A percentile compares a stretch with the other conserved stretches of the same genome.
These are phyloP conservation scores for Saturnispora gosingensis DNA, from an alignment of 805 yeast species.

Conservation along the genomic window DNA sequence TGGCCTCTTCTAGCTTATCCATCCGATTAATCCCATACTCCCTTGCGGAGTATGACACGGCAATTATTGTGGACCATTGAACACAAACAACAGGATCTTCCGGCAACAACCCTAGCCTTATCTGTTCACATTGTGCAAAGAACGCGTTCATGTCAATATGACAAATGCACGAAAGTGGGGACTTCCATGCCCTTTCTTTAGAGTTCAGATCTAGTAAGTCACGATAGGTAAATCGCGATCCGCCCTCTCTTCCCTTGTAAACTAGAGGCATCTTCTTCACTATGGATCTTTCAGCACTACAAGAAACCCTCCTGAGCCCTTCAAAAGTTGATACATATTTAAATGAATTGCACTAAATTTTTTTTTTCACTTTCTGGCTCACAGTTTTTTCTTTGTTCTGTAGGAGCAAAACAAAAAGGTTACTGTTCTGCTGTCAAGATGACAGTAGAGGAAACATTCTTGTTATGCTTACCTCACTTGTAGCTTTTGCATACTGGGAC, in stretches of 20 bases:
- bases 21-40: conserved; percentile 72
- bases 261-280: background rate
- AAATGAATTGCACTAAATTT: background rate
- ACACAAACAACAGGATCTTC: conserved; percentile 87
- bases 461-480: background rate
- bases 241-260: background rate
- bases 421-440: background rate
- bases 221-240: conserved; percentile 38
- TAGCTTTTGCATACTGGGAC: background rate
- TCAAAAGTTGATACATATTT: background rate
- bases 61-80: conserved; percentile 87
- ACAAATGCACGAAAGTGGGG: conserved; percentile 71
- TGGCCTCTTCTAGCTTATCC: conserved; percentile 62
- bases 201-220: conserved; percentile 43
- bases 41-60: conserved; percentile 86
- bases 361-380: background rate
- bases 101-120: conserved; percentile 52
- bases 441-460: background rate
- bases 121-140: conserved; percentile 88
- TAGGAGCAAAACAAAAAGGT: background rate
- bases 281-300: background rate
- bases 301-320: conserved; percentile 4
- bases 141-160: conserved; percentile 92
- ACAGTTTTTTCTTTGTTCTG: background rate
- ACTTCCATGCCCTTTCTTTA: conserved; percentile 38